Base-by-base conservation (phyloP, 1,284 basidiomycete species). In the Trametes versicolor region DNA sequence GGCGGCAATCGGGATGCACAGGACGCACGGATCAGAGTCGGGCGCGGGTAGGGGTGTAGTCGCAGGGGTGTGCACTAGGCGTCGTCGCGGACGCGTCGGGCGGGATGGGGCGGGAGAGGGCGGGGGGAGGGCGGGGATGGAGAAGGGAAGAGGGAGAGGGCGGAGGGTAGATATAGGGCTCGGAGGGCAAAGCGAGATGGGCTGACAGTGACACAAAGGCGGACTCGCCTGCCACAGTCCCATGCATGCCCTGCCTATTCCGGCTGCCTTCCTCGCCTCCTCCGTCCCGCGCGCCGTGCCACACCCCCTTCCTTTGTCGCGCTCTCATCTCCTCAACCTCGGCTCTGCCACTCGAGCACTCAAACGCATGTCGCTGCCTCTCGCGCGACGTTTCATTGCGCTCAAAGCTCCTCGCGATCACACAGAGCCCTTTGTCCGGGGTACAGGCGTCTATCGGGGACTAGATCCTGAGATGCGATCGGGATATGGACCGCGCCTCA, bases 161-260 rank as follows among this genome's bases (percentile, higher is more conserved):
- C 48, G 19, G n/a, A 49, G 60, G 27, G 23, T 39, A 56, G 41
- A 64, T 67, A 67, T 64, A 66, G 53, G 51, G 55, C 53, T 41
- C 43, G 59, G 54, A 61, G 63, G 58, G 37, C 60, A 60, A 62
- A 64, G 63, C 59, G 60, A 64, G 66, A 66, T 67, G 66, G 61
- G 48, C 48, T 49, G 66, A 66, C 60, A 60, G 63, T 65, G 66
- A 64, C 65, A 65, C 68, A 69, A 66, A 69, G 64, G 58, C 60
- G 58, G 67, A 59, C 66, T 60, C 52, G 41, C 62, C 67, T 54
- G 60, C 60, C 60, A 56, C 63, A 54, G 63, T 58, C 43, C 51
- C 63, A 61, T 47, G 50, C 51, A 49, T 50, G 37, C 50, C 48
- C 55, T 66, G 60, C 68, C 68, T 63, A 41, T 60, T 66, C 60